phyloP scores from a whole-genome alignment of 1,284 basidiomycete species.

The Coniferiporia sulphurascens region DNA sequence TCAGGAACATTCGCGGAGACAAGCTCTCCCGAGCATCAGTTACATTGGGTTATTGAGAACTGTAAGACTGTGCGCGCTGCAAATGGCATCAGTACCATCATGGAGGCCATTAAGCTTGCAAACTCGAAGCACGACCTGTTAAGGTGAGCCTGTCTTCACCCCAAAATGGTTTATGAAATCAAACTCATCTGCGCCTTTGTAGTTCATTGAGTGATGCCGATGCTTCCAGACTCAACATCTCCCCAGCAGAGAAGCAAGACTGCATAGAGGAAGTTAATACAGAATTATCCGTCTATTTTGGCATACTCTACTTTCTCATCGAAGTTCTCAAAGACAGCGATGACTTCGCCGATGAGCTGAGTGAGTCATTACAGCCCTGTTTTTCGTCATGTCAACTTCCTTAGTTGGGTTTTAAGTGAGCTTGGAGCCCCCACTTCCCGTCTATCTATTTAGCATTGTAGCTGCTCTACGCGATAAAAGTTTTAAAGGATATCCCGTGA shows the following conservation, averaged over 20 bases:
- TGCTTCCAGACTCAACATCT: constrained; percentile 62
- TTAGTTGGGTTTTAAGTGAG: constrained; percentile 59
- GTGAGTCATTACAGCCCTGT: constrained; percentile 48
- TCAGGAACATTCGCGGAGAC: constrained; percentile 91
- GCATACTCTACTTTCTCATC: constrained; percentile 90
- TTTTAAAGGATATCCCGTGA: constrained; percentile 93
- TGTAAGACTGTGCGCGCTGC: constrained; percentile 81
- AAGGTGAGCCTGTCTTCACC: constrained; percentile 42
- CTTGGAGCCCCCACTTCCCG: constrained; percentile 89
- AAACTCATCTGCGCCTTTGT: not conserved
- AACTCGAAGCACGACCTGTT: constrained; percentile 84
- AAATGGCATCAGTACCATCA: constrained; percentile 81
- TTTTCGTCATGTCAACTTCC: constrained; percentile 8
- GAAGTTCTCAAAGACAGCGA: constrained; percentile 90
- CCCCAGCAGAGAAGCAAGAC: constrained; percentile 65
- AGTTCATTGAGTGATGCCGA: constrained; percentile 70
- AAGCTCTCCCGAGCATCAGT: constrained; percentile 85
- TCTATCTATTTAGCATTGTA: constrained; percentile 88
- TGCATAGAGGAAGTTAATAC: constrained; percentile 84
- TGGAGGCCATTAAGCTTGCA: constrained; percentile 88
- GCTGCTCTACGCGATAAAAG: constrained; percentile 90
- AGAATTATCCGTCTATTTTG: constrained; percentile 87
- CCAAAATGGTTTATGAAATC: not conserved
- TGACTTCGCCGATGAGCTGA: constrained; percentile 91
- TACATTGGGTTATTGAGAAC: constrained; percentile 96